These are phyloP conservation scores for Fusarium nodosum DNA, from an alignment of 2,329 filamentous ascomycete species.

Conservation along the genomic window DNA sequence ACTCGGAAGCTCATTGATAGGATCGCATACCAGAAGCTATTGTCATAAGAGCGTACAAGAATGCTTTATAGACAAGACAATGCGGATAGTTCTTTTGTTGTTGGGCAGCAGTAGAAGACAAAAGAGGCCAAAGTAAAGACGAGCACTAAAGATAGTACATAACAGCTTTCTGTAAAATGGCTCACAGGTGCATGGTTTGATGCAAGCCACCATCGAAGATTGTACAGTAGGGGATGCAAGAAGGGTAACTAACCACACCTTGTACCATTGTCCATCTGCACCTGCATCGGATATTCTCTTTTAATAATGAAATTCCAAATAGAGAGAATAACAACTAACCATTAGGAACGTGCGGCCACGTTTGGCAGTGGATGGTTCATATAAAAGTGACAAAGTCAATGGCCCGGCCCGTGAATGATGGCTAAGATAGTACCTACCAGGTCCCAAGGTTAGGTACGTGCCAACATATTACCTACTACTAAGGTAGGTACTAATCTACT, in stretches of 20 bases:
- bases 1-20: constrained; percentile 14
- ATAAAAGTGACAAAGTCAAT: constrained; percentile 10
- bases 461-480: too few species aligned
- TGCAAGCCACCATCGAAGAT: constrained; percentile 43
- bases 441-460: too few species aligned
- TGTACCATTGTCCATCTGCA: not conserved
- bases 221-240: constrained; percentile 19
- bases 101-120: constrained; percentile 15
- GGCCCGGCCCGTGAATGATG: constrained; percentile 36
- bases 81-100: constrained; percentile 12
- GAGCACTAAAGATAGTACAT: not conserved
- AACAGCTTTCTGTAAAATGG: constrained; percentile 38
- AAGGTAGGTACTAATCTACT: too few species aligned
- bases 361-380: constrained; percentile 46
- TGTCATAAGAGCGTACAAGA: constrained; percentile 2
- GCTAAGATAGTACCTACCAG: too few species aligned
- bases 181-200: constrained; percentile 37
- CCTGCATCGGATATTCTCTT: constrained; percentile 20
- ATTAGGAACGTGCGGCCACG: constrained; percentile 40
- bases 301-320: not conserved
- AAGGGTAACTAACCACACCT: constrained; percentile 19
- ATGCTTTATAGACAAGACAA: constrained; percentile 6
- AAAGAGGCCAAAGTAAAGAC: not conserved
- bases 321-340: constrained; percentile 4
- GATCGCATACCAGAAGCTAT: constrained; percentile 27